These are phyloP conservation scores for Colletotrichum endophyticum DNA, from an alignment of 2,329 filamentous ascomycete genomes.

Conservation along the genomic window DNA sequence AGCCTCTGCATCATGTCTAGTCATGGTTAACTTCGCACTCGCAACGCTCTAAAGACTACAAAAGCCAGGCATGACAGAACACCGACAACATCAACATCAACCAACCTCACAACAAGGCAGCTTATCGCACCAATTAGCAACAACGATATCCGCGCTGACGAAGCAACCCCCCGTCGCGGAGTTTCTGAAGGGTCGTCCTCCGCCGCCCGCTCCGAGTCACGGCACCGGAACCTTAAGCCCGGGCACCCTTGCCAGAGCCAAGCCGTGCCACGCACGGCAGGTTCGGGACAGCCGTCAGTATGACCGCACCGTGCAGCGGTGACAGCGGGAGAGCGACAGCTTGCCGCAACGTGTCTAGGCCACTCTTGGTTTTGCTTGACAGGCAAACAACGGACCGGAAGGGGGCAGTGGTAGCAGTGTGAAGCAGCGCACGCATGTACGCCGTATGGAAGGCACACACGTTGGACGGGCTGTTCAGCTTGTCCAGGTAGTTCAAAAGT, in stretches of 20 bases:
- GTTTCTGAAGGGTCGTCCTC: not conserved
- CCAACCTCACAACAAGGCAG: not conserved
- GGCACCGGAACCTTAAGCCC: not conserved
- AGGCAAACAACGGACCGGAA: not conserved
- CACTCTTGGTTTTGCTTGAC: not conserved
- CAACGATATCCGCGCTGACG: not conserved
- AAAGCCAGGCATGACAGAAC: not conserved
- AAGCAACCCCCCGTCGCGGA: not conserved
- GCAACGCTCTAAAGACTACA: not conserved
- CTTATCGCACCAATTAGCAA: not conserved
- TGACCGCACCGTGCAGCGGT: slow-evolving; percentile 17
- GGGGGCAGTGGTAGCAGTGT: not conserved
- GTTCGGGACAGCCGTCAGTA: not conserved
- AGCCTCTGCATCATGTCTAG: not conserved
- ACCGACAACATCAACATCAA: not conserved
- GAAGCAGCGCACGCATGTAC: too few relatives aligned
- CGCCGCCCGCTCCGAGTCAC: not conserved
- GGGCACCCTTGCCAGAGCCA: not conserved
- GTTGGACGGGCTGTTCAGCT: not conserved
- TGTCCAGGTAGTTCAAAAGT: not conserved
- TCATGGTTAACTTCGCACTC: not conserved
- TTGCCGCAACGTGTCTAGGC: not conserved
- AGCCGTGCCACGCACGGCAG: not conserved
- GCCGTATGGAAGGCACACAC: not conserved
- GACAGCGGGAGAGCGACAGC: slow-evolving; percentile 13